Base-by-base conservation (phyloP, 148 eudicot species). In the Rhododendron kiyosumense region DNA sequence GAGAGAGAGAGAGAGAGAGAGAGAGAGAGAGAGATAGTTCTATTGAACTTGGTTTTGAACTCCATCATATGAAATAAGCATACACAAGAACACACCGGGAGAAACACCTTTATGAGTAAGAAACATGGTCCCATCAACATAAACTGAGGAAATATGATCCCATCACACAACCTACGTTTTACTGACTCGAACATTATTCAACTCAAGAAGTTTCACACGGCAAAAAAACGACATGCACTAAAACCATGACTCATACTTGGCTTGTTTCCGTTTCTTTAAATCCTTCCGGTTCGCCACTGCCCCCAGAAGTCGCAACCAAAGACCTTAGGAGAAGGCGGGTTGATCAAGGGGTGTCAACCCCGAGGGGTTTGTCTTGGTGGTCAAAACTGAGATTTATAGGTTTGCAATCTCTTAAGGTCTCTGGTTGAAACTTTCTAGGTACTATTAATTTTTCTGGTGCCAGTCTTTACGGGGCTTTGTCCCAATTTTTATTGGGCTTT, bases 281-380 rank as follows among this genome's bases (percentile, higher is more conserved):
- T 9, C 32, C 48, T 81, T 71, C 84, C 48, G 91, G 81, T 78
- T 88, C 92, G 8, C 91, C 87, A 82, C 71, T 24, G 17, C 6
- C 74, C 91, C 90, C 61, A 85, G 48, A 57, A 41, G 49, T 46
- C 89, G 87, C 96, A 95, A 41, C 88, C 92, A 46, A 90, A 85
- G 78, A 94, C 86, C 86, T 89, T 94, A 59, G 94, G 98, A 61
- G 98, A 95, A 24, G 94, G 93, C 0, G 94, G 96, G 65, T 95
- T 95, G 85, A 89, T 89, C 71, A 87, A 83, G 26, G 90, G 90
- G 48, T 10, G 14, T 8, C 71, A 63, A 63, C 12, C 30, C 15
- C 5, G 3, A 65, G 1, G 2, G 65, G 9, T n/a, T 54, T 17
- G 61, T 54, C 61, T 3, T 54, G 22, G 6, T 54, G 14, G 15